phyloP scores from a whole-genome alignment of 1,284 basidiomycete genomes.

The Pascua guehoae region DNA sequence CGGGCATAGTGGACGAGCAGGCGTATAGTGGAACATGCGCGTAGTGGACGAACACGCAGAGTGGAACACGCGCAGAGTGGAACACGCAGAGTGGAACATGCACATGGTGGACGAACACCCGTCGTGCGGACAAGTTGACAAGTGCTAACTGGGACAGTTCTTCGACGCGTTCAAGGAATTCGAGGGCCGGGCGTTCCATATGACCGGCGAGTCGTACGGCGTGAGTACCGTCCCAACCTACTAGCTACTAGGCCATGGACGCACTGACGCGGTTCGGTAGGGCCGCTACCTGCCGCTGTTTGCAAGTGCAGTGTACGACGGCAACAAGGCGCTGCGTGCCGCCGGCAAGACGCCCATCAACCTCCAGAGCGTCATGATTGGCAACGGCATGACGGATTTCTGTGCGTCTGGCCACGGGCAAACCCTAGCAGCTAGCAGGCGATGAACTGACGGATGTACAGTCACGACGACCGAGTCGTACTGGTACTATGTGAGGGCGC shows the following conservation, averaged over 20 bases:
- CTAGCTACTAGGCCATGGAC: neutral
- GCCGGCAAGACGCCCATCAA: constrained; percentile 69
- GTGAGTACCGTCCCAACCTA: constrained; percentile 17
- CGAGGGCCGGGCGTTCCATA: constrained; percentile 60
- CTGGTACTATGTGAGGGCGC: constrained; percentile 34
- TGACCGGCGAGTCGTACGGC: constrained; percentile 60
- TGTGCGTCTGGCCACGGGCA: neutral
- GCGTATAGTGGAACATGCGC: too few species aligned
- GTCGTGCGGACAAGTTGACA: neutral
- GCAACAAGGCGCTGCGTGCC: constrained; percentile 60
- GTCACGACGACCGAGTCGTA: constrained; percentile 38
- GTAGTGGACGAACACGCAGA: too few species aligned
- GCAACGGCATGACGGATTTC: constrained; percentile 55
- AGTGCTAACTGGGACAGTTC: constrained; percentile 49
- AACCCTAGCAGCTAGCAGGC: neutral
- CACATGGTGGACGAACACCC: too few species aligned
- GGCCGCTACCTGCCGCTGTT: constrained; percentile 80
- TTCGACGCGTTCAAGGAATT: constrained; percentile 68
- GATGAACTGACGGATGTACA: constrained; percentile 4
- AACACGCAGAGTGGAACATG: too few species aligned
- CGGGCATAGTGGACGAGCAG: too few species aligned
- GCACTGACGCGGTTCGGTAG: constrained; percentile 37
- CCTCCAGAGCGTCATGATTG: constrained; percentile 75
- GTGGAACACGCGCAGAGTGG: too few species aligned
- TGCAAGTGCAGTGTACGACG: constrained; percentile 72